Conservation (phyloP, 768 basidiomycete species). For the Sporobolomyces roseus region DNA sequence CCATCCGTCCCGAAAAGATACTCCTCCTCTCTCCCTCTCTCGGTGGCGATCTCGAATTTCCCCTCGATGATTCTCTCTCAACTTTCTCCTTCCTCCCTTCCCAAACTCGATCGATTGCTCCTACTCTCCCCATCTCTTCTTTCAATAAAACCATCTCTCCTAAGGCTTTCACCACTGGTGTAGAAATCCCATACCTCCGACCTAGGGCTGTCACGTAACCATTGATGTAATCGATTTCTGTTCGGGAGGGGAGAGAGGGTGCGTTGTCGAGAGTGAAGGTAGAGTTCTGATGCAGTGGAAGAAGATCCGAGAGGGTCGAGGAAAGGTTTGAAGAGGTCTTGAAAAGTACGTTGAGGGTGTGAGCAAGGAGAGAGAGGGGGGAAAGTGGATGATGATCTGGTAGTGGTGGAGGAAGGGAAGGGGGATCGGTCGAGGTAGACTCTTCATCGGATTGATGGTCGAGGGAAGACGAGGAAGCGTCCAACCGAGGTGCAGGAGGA, state of each 20-base stretch:
- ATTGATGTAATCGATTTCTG: constrained; percentile 78
- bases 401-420: constrained; percentile 48
- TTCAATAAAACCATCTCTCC: constrained; percentile 47
- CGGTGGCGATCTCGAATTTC: neutral
- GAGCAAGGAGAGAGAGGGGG: constrained; percentile 54
- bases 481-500: too few relatives aligned
- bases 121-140: constrained; percentile 36
- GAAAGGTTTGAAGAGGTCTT: constrained; percentile 67
- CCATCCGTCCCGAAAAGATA: too few relatives aligned
- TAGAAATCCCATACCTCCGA: constrained; percentile 56
- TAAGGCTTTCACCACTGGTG: constrained; percentile 53
- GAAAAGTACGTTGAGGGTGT: constrained; percentile 60
- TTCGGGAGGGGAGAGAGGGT: constrained; percentile 47
- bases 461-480: neutral
- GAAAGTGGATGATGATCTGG: constrained; percentile 53
- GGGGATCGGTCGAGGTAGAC: constrained; percentile 51
- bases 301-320: constrained; percentile 73
- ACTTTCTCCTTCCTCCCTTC: neutral
- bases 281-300: constrained; percentile 5
- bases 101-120: constrained; percentile 35
- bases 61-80: neutral
- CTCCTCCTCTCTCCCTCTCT: neutral
- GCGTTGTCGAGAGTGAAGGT: constrained; percentile 10
- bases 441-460: neutral
- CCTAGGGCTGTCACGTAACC: constrained; percentile 73